phyloP scores from a whole-genome alignment of 75 land plant species.

The Pinus tabuliformis region DNA sequence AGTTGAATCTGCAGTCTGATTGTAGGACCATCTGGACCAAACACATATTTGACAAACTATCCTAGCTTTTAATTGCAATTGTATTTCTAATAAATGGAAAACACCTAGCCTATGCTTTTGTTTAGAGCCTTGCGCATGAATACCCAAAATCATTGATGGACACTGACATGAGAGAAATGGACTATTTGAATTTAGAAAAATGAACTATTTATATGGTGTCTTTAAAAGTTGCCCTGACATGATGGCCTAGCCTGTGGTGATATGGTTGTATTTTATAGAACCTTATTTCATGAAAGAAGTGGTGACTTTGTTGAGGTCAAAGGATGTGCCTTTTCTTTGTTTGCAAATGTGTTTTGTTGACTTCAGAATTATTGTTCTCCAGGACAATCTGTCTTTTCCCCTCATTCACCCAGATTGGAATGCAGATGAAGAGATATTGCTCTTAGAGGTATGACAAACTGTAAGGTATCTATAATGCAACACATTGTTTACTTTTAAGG shows the following conservation, averaged over 20 bases:
- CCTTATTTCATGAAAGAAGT: constrained; percentile 5
- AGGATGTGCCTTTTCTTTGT: background rate
- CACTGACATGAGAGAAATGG: too few relatives aligned
- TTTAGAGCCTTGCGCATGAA: too few relatives aligned
- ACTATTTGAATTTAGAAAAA: too few relatives aligned
- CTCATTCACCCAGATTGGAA: constrained; percentile 93
- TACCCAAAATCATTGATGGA: too few relatives aligned
- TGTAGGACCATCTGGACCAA: too few relatives aligned
- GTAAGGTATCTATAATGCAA: background rate
- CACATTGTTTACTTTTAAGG: constrained; percentile 1
- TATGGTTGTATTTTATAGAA: background rate
- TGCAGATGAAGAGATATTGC: constrained; percentile 95
- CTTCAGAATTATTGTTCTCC: background rate
- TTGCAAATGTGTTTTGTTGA: background rate
- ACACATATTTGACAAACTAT: too few relatives aligned
- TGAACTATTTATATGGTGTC: too few relatives aligned
- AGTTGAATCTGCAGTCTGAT: too few relatives aligned
- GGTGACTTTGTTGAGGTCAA: background rate
- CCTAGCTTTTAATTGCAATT: too few relatives aligned
- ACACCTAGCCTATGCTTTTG: too few relatives aligned
- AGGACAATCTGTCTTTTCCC: constrained; percentile 93
- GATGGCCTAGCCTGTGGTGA: background rate
- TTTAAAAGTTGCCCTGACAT: too few relatives aligned
- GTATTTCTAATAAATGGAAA: too few relatives aligned
- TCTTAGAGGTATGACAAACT: constrained; percentile 69